phyloP scores from a whole-genome alignment of 2,329 filamentous ascomycete genomes.

The Magnaporthales sp. region DNA sequence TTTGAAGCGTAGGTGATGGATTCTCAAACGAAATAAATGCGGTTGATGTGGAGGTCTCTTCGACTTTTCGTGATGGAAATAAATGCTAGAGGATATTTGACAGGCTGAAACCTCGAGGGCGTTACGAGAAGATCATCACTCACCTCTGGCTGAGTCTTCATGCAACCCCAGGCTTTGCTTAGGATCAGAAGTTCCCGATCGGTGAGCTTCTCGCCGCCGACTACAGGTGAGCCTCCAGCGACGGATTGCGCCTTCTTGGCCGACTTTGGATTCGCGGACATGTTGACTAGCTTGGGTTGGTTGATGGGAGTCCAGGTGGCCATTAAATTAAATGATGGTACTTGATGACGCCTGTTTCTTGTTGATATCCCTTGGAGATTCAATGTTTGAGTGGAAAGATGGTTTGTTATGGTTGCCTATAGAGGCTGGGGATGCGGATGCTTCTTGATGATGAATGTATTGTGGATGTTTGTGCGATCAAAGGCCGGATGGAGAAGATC shows the following conservation, averaged over 20 bases:
- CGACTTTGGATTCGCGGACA: not conserved
- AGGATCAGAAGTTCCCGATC: constrained; percentile 17
- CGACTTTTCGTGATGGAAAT: too few relatives aligned
- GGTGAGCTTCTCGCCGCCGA: constrained; percentile 9
- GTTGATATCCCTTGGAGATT: not conserved
- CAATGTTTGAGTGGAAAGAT: too few relatives aligned
- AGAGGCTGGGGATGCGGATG: not conserved
- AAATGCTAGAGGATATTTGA: not conserved
- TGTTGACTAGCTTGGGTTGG: not conserved
- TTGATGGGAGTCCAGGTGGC: not conserved
- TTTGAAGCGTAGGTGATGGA: not conserved
- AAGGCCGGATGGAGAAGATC: not conserved
- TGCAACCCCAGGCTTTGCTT: constrained; percentile 15
- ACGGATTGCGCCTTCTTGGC: not conserved
- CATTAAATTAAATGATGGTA: not conserved
- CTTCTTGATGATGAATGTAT: not conserved
- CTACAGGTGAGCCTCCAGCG: not conserved
- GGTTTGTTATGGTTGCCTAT: not conserved
- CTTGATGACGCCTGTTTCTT: not conserved
- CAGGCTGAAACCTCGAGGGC: not conserved
- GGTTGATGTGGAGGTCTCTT: not conserved
- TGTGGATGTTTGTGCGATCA: not conserved
- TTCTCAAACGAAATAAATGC: not conserved
- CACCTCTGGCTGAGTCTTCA: constrained; percentile 18
- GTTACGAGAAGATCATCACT: not conserved